Evolutionary conservation across 768 basidiomycete genomes (phyloP), one percentile per base, ranked within the genome.

Genomic region (Suillus discolor): DNA sequence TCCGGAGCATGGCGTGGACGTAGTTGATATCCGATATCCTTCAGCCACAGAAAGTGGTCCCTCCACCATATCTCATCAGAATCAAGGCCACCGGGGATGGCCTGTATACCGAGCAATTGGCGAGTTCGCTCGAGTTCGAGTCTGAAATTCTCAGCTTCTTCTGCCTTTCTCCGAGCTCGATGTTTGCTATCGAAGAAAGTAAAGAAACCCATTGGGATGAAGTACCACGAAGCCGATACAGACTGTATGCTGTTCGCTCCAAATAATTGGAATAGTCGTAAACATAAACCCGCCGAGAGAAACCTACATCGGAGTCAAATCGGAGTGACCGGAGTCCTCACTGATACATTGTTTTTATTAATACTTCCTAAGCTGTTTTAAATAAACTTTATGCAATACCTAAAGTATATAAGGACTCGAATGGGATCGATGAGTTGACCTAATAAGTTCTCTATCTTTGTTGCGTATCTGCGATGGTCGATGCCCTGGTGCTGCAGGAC

Each of bases 1-100:
- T 71, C 72, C 1, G 79, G 78, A 8, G 54, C 28, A 62, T 74
- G 79, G 1, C 80, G 71, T 5, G 75, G 62, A 0, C 79, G 74
- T 12, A 39, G 25, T 34, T 68, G 47, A 63, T 80, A 81, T 12
- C 79, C 78, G 13, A 62, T 57, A 2, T 69, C 66, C 34, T 70
- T 59, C 2, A 79, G 65, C 78, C 79, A 80, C 1, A 51, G 36
- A 45, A 76, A 72, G 63, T 71, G 71, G 36, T 70, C 68, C 6
- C 71, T 23, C 67, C 67, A 68, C 60, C 65, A 66, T 0, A 62
- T 20, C 44, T 68, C 67, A 18, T 28, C 4, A 2, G 28, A 9
- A 18, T 5, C 4, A 18, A 54, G 28, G 28, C 8, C 53, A 28
- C 53, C 53, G 1, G 8, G 16, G 16, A 31, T 28, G 18, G 15